Conservation (phyloP, 495 filamentous ascomycete species). For the Parmelia sp. region DNA sequence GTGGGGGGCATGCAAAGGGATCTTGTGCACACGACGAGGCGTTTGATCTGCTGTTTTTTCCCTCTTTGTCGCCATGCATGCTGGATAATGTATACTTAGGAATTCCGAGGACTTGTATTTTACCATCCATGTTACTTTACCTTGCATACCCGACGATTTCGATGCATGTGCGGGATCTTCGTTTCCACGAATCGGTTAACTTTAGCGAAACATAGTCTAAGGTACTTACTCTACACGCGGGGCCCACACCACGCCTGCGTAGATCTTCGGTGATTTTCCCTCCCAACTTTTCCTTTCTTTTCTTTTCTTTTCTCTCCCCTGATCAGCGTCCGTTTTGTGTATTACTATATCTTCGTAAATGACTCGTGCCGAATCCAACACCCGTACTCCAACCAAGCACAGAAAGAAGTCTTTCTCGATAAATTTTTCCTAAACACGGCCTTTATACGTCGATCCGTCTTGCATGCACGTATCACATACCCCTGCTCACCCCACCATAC, state of each 20-base stretch:
- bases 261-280: neutral
- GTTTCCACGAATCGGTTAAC: neutral
- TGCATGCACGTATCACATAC: too few species aligned
- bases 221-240: too few species aligned
- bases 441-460: too few species aligned
- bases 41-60: neutral
- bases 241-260: neutral
- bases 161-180: neutral
- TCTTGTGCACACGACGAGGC: neutral
- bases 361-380: neutral
- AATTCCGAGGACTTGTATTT: neutral
- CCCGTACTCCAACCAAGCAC: too few species aligned
- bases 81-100: neutral
- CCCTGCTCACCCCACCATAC: too few species aligned
- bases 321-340: too few species aligned
- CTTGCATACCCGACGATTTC: neutral
- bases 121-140: too few species aligned
- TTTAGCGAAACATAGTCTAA: too few species aligned
- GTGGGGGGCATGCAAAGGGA: neutral
- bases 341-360: too few species aligned
- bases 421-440: too few species aligned
- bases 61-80: too few species aligned
- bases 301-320: neutral
- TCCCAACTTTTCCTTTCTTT: neutral
- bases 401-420: too few species aligned